Evolutionary conservation across 2,329 filamentous ascomycete species (phyloP).

Genomic region (Tolypocladium tundrense): DNA sequence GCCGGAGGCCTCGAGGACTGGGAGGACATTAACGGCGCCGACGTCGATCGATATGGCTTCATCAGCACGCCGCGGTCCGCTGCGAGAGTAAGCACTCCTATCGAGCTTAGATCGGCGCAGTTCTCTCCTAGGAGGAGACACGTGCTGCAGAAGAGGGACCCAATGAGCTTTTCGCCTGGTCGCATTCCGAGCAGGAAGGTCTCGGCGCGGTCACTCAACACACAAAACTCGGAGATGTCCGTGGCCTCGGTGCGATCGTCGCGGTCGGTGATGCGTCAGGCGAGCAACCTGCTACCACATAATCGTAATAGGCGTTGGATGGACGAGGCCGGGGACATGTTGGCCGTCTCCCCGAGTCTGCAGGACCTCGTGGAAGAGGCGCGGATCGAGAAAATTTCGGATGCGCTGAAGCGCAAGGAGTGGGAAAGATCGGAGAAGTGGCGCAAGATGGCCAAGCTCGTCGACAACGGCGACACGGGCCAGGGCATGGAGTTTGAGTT

Average conservation of each 20-base stretch:
- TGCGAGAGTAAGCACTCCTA: slow-evolving; percentile 30
- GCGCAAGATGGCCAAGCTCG: slow-evolving; percentile 53
- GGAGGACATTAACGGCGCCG: slow-evolving; percentile 50
- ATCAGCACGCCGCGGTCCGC: slow-evolving; percentile 38
- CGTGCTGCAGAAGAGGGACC: slow-evolving; percentile 28
- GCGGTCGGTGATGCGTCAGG: slow-evolving; percentile 45
- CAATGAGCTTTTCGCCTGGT: slow-evolving; percentile 25
- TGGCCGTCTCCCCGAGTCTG: slow-evolving; percentile 48
- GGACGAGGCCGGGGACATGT: slow-evolving; percentile 58
- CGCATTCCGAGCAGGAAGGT: slow-evolving; percentile 42
- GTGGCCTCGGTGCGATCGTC: slow-evolving; percentile 41
- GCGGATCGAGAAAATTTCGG: slow-evolving; percentile 38
- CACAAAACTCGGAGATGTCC: slow-evolving; percentile 43
- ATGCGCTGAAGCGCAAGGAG: slow-evolving; percentile 52
- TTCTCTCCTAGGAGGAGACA: slow-evolving; percentile 36
- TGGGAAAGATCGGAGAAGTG: slow-evolving; percentile 55
- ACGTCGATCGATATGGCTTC: slow-evolving; percentile 61
- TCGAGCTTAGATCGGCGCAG: slow-evolving; percentile 30
- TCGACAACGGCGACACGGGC: slow-evolving; percentile 35
- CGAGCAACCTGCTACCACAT: slow-evolving; percentile 48
- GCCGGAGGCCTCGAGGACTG: slow-evolving; percentile 56
- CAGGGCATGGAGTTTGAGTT: slow-evolving; percentile 64
- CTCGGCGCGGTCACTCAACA: slow-evolving; percentile 49
- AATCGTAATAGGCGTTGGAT: slow-evolving; percentile 51
- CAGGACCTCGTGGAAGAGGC: slow-evolving; percentile 47